Evolutionary conservation across 2,329 filamentous ascomycete species (phyloP), one percentile per base, ranked within the genome.

Genomic region (Malbranchea cinnamomea): DNA sequence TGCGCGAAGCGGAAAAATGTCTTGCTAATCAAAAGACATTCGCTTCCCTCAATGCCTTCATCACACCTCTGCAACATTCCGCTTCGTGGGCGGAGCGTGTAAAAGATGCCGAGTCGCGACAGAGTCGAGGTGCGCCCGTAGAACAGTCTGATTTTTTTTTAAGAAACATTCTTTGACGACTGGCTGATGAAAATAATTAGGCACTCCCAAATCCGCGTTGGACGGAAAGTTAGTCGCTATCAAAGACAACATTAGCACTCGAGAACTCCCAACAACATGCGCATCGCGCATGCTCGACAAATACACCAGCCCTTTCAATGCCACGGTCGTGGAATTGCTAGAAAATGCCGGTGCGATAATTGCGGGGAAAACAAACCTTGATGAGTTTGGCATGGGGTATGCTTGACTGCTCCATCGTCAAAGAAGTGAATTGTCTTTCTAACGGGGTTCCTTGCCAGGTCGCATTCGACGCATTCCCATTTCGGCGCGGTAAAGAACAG

Each of bases 331-430:
- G 19, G 58, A 65, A 30, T 68, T 75, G 43, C 64, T 94, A 19
- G 67, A 68, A 33, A 49, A 60, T 16, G 64, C 68, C 4, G 78
- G 77, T 23, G 74, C 71, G 4, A 52, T 67, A 4, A 52, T 87
- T 2, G 64, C 74, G 2, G 78, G 78, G 5, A 93, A 93, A 54
- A 85, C 83, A 2, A 93, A 92, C 50, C 74, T 95, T 63, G 89
- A 95, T 56, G 89, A 92, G 50, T 93, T 93, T 50, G 84, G 85
- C 16, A 93, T 93, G 85, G 84, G 84, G 50, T 54, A 38, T 36
- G 39, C 23, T 10, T n/a, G 13, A 6, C 9, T 18, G 3, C 1
- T 19, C 21, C 16, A 14, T 14, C 10, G 8, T 9, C 27, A 18
- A 24, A 5, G 12, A 15, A 26, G 10, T 12, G 13, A 9, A 6